Percentiles rank a stretch among this genome's conserved stretches.
These are phyloP conservation scores for Galerina sulciceps DNA, from an alignment of 768 basidiomycete species.

Conservation along the genomic window DNA sequence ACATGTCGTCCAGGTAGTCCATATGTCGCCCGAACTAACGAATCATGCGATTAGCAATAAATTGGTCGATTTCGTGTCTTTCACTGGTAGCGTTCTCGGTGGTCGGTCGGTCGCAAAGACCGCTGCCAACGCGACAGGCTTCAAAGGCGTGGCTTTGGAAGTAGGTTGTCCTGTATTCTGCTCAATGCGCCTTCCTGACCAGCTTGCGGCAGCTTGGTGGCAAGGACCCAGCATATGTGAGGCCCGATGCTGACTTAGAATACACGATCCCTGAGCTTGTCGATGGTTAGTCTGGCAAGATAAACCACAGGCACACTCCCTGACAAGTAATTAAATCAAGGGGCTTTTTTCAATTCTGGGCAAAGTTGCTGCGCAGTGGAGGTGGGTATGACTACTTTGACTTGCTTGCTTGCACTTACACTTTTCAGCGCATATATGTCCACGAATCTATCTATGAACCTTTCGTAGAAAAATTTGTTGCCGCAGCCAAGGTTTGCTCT, in stretches of 20 bases:
- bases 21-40: slow-evolving; percentile 68
- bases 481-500: slow-evolving; percentile 65
- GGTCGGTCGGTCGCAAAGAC: slow-evolving; percentile 77
- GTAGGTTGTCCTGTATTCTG: slow-evolving; percentile 36
- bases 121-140: slow-evolving; percentile 65
- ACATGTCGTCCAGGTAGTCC: slow-evolving; percentile 75
- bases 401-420: neutral
- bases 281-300: slow-evolving; percentile 63
- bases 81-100: slow-evolving; percentile 85
- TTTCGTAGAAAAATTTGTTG: slow-evolving; percentile 77
- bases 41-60: slow-evolving; percentile 65
- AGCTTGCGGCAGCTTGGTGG: slow-evolving; percentile 74
- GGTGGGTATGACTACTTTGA: slow-evolving; percentile 39
- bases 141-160: slow-evolving; percentile 90
- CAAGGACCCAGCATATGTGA: slow-evolving; percentile 97
- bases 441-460: slow-evolving; percentile 81
- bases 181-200: slow-evolving; percentile 4
- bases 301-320: neutral
- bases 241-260: slow-evolving; percentile 81
- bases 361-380: slow-evolving; percentile 97
- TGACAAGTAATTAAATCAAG: slow-evolving; percentile 39
- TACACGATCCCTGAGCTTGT: slow-evolving; percentile 88
- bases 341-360: slow-evolving; percentile 95
- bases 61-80: slow-evolving; percentile 79
- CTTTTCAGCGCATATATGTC: slow-evolving; percentile 84